Base-by-base conservation (phyloP, 2,329 filamentous ascomycete genomes). In the Chaetoscypha palmicola region DNA sequence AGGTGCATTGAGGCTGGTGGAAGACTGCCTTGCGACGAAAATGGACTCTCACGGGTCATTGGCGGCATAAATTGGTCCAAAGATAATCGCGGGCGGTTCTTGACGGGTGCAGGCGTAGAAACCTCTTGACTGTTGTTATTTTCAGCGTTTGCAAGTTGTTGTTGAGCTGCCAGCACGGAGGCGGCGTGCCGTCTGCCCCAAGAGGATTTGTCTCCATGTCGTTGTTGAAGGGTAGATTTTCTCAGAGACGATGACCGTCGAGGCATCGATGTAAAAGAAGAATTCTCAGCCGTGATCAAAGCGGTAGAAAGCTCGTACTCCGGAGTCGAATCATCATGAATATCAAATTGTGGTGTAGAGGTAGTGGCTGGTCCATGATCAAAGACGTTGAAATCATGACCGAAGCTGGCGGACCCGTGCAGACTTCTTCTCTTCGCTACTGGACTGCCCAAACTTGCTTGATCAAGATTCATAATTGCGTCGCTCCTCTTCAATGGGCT, bases 401-500 rank as follows among this genome's bases (percentile, higher is more conserved):
- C 73, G 72, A 82, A 70, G 54, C 68, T 77, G n/a, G 81, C 72
- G 33, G 81, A 76, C 38, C 83, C 83, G 62, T 95, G 87, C 55
- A 94, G 67, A 65, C 90, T 96, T 58, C 92, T 80, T 53, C 92
- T 78, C 70, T 96, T 96, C 36, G 90, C 86, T 47, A 91, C 86
- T 0, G 92, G 91, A 59, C 86, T 96, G 54, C 86, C 86, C 44
- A 85, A 72, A 56, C 76, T 83, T 21, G 80, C 73, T 51, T 86
- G 83, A 58, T 94, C 90, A 38, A 94, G 68, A 58, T 87, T 88
- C 85, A 94, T 91, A 40, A 83, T 83, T 33, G 86, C 83, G 68
- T 97, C 91, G 60, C 84, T 91, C 56, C 92, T 81, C 73, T 97
- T 96, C 55, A 97, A 69, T 4, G 91, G 90, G 61, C 91, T 95